Base-by-base conservation (phyloP, 345 rosid species). In the Erysimum cheiranthoides region DNA sequence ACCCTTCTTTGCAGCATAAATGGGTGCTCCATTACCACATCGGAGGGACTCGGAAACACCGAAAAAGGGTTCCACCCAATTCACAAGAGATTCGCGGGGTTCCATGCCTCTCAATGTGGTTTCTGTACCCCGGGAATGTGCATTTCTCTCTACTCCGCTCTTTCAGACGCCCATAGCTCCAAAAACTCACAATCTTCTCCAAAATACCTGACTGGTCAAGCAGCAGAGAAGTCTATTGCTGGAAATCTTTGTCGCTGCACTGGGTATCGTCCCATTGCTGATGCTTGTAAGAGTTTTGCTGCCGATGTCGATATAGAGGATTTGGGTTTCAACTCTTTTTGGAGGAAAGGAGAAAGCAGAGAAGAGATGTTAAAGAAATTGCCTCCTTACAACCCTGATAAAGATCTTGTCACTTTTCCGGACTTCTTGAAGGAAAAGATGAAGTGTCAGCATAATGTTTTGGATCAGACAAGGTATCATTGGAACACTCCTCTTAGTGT, bases 201-300 rank as follows among this genome's bases (percentile, higher is more conserved):
- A 1, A 88, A 89, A 10, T 85, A 82, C 81, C 76, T 61, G 10
- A 61, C 52, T 17, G 57, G 78, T 71, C 84, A 80, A 4, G 91
- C 88, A 85, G 97, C 97, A 30, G 97, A 92, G 76, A 90, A 70
- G 59, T 83, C 95, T n/a, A 62, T 90, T 2, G 53, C 84, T 3
- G 96, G 97, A 46, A 94, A 92, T 79, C 92, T 94, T 73, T 94
- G 98, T 81, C 85, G 97, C n/a, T 94, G 98, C 68, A 94, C 98
- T 3, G 97, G 98, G n/a, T 94, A 94, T 74, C 92, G 96, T 53
- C 89, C 98, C 40, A 88, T 94, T 73, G 91, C 75, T 6, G 96
- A 94, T 79, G 97, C 88, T 13, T 92, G 97, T 76, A 92, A 94
- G 82, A 92, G 91, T 79, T 94, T 92, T 70, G 91, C 97, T 8